Conservation (phyloP, 2,329 filamentous ascomycete species). For the Aurifilum marmelostoma region DNA sequence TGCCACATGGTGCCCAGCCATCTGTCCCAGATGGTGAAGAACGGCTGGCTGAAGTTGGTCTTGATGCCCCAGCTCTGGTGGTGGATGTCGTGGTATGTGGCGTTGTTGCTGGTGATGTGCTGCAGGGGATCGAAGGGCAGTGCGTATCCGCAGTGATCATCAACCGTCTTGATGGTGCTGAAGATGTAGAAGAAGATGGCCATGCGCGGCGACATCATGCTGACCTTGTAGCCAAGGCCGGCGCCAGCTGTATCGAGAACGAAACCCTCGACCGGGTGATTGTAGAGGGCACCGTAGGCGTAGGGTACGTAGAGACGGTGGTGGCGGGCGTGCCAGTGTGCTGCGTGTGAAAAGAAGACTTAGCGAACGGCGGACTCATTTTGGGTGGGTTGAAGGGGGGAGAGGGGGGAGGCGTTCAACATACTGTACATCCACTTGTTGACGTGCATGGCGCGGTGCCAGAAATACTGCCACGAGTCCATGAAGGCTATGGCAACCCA, state of each 20-base stretch:
- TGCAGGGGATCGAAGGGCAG: conserved; percentile 95
- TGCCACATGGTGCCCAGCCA: conserved; percentile 82
- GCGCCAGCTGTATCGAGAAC: conserved; percentile 89
- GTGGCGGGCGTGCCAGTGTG: conserved; percentile 90
- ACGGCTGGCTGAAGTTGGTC: conserved; percentile 87
- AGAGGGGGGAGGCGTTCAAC: conserved; percentile 40
- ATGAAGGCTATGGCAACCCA: conserved; percentile 73
- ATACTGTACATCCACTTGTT: conserved; percentile 96
- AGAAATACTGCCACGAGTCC: conserved; percentile 98
- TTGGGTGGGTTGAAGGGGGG: too few relatives aligned
- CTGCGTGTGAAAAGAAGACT: conserved; percentile 47
- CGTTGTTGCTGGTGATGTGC: conserved; percentile 91
- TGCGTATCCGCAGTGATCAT: conserved; percentile 96
- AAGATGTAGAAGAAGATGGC: conserved; percentile 87
- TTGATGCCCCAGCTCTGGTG: conserved; percentile 99
- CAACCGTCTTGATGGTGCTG: conserved; percentile 93
- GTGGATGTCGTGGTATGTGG: conserved; percentile 95
- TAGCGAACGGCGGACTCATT: conserved; percentile 26
- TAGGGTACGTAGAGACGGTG: conserved; percentile 98
- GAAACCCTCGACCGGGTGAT: conserved; percentile 93
- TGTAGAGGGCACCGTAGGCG: conserved; percentile 95
- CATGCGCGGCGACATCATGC: conserved; percentile 82
- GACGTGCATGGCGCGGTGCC: conserved; percentile 94
- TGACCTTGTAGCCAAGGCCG: conserved; percentile 78
- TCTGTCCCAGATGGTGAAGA: conserved; percentile 95